Evolutionary conservation across 129 eudicot species (phyloP), one percentile per base, ranked within the genome.

Genomic region (Tagetes erecta): DNA sequence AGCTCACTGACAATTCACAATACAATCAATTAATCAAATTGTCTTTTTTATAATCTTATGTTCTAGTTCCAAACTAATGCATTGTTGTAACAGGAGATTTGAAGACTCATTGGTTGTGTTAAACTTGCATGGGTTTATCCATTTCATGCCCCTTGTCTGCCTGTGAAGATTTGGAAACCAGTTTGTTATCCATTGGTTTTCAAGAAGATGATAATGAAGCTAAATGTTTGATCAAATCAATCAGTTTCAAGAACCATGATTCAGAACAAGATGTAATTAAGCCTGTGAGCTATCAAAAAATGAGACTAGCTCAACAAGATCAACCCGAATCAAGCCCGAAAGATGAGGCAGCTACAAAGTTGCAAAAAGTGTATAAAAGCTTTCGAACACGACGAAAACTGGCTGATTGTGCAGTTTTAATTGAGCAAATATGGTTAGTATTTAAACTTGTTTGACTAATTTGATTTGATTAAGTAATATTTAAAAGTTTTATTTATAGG

Each of bases 311-410:
- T 9, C 87, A 89, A 83, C 85, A 83, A 67, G 72, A 6, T 68
- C 70, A n/a, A 83, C 84, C 69, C 10, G 69, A 64, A 59, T 62
- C 41, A 13, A 86, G 71, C 63, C 97, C 97, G 8, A 89, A 86
- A 64, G 84, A 92, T 68, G 89, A 85, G 77, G 98, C 98, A 40
- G 98, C 99, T 6, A 69, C 74, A 33, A 95, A 87, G 88, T 68
- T 95, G 83, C 99, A 95, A 78, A 95, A 95, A 81, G 97, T 95
- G 33, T 95, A 95, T 84, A 95, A 95, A 76, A 95, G 99, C 84
- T 95, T 91, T 68, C 81, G 99, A 52, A 95, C 99, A 2, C 82
- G 99, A 82, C 74, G 99, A 84, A 95, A 87, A 88, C 86, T 95
- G 40, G 97, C 97, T 1, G 97, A 95, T 84, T 91, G 97, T 84